phyloP scores from a whole-genome alignment of 2,329 filamentous ascomycete species.

The Aspergillus niger region DNA sequence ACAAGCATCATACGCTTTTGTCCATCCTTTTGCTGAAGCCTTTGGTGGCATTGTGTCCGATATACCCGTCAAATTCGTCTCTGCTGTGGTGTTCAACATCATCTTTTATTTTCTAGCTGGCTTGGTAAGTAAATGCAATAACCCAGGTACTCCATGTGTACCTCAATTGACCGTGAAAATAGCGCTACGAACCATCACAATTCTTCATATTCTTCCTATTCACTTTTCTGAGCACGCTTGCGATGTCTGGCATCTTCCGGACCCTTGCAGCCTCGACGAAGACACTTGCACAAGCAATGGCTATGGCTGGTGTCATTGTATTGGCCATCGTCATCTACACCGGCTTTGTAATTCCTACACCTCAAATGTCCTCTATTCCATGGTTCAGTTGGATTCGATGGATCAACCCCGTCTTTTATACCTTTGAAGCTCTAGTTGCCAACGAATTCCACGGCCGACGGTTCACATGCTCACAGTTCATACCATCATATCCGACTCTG shows the following conservation, averaged over 20 bases:
- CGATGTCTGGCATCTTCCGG: constrained; percentile 62
- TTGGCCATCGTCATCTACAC: constrained; percentile 66
- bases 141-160: too few relatives aligned
- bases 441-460: constrained; percentile 61
- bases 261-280: constrained; percentile 61
- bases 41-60: constrained; percentile 83
- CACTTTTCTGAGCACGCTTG: constrained; percentile 60
- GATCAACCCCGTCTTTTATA: constrained; percentile 66
- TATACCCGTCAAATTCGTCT: constrained; percentile 77
- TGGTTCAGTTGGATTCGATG: constrained; percentile 71
- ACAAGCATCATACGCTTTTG: constrained; percentile 82
- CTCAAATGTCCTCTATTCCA: constrained; percentile 52
- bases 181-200: constrained; percentile 40
- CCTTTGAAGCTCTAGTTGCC: constrained; percentile 61
- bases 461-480: constrained; percentile 57
- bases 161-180: constrained; percentile 13
- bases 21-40: constrained; percentile 86
- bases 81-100: constrained; percentile 75
- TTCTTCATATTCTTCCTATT: constrained; percentile 69
- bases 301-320: constrained; percentile 55
- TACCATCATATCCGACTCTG: constrained; percentile 49
- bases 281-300: constrained; percentile 65
- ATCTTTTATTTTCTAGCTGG: constrained; percentile 86
- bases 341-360: constrained; percentile 63
- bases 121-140: constrained; percentile 45